A percentile compares a stretch with the other conserved stretches of the same genome.
Evolutionary conservation across 495 filamentous ascomycete genomes (phyloP).

Genomic region (Schizothecium vesticola): DNA sequence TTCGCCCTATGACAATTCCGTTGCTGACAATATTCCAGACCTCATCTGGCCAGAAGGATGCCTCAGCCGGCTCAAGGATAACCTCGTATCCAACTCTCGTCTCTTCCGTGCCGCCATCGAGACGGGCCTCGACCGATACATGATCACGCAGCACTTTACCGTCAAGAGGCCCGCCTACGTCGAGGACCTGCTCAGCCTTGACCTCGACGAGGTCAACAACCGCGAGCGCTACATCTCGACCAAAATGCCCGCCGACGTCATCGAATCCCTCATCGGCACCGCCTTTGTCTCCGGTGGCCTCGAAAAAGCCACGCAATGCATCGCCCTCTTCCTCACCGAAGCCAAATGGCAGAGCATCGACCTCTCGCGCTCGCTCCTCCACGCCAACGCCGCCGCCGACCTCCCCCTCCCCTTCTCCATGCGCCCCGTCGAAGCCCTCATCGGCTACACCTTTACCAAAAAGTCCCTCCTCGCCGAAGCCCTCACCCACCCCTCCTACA

Average conservation of each 20-base stretch:
- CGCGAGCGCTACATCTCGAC: slow-evolving; percentile 49
- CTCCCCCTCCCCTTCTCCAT: slow-evolving; percentile 24
- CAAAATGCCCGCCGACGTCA: slow-evolving; percentile 84
- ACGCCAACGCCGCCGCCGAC: slow-evolving; percentile 23
- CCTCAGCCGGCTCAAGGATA: slow-evolving; percentile 62
- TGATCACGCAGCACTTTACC: slow-evolving; percentile 63
- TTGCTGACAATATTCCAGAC: slow-evolving; percentile 29
- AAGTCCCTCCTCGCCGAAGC: slow-evolving; percentile 73
- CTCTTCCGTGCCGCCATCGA: slow-evolving; percentile 60
- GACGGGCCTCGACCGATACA: slow-evolving; percentile 64
- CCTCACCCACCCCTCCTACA: slow-evolving; percentile 75
- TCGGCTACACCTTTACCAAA: slow-evolving; percentile 69
- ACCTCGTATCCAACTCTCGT: slow-evolving; percentile 64
- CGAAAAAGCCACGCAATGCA: slow-evolving; percentile 56
- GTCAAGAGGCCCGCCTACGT: slow-evolving; percentile 58
- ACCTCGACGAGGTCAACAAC: slow-evolving; percentile 6
- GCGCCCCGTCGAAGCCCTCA: slow-evolving; percentile 48
- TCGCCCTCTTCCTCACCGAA: slow-evolving; percentile 61
- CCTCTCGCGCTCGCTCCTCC: slow-evolving; percentile 28
- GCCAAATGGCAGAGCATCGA: slow-evolving; percentile 48
- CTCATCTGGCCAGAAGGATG: slow-evolving; percentile 73
- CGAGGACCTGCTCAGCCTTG: slow-evolving; percentile 40
- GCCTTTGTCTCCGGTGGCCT: slow-evolving; percentile 67
- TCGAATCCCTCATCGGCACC: slow-evolving; percentile 79
- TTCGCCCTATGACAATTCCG: not conserved